Base-by-base conservation (phyloP, 805 yeast genomes). In the Yamadazyma olivae region DNA sequence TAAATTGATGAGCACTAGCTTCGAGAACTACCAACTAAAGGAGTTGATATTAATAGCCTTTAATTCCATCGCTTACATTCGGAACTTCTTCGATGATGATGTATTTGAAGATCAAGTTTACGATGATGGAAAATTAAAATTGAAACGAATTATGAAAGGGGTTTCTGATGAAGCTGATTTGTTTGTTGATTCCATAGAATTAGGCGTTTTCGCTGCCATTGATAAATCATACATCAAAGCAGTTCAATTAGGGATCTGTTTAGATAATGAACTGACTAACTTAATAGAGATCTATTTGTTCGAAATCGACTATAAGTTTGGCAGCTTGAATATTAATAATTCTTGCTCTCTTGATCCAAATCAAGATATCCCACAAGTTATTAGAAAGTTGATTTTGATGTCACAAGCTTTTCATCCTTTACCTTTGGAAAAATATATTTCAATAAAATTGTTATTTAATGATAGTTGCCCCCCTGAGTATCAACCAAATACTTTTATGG, bases 361-460 rank as follows among this genome's bases (percentile, higher is more conserved):
- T 43, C 61, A 59, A 38, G 61, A 66, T 42, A 60, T 74, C 3
- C 77, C 74, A 40, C 71, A 67, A 34, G 45, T 77, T 31, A 66
- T 79, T 63, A 68, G 67, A 48, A 57, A 75, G 35, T 67, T 79
- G 34, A 73, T 79, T 15, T 59, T 75, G 1, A 51, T 71, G 4
- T 75, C 82, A 0, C 84, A 79, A 49, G 59, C 71, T 0, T 55
- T 78, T n/a, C 70, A 74, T 13, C 69, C 74, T 1, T 48, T 77
- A 17, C 82, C 83, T 1, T 53, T 56, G 1, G 59, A 67, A 27
- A 67, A 76, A 36, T 72, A 46, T 34, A 47, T 78, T 25, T 36
- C 35, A 3, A 8, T 36, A 3, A 36, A 36, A 15, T 17, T 32
- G 12, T 27, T 32, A 40, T 77, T 69, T 45, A 75, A 74, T 40